Evolutionary conservation across 768 basidiomycete genomes (phyloP).

Genomic region (Podaxis sp.): DNA sequence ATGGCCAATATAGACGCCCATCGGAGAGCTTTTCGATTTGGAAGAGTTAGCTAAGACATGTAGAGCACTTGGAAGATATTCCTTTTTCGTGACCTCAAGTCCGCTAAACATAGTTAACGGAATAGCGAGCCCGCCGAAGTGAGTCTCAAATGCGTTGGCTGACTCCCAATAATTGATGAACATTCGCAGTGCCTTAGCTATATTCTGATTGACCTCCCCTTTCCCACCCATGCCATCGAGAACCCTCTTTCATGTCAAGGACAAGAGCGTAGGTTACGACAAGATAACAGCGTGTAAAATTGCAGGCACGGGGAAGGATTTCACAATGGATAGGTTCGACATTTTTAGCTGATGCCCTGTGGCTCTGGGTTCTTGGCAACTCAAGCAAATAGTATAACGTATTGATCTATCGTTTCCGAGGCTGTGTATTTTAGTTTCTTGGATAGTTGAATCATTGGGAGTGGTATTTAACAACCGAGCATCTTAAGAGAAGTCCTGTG

Average conservation of each 20-base stretch:
- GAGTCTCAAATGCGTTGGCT: neutral
- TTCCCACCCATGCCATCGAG: neutral
- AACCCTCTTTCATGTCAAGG: no score
- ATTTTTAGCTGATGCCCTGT: no score
- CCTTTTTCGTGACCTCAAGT: conserved; percentile 28
- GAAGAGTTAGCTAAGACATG: conserved; percentile 25
- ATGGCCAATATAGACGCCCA: conserved; percentile 21
- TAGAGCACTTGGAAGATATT: conserved; percentile 22
- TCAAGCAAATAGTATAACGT: neutral
- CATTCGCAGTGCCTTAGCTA: conserved; percentile 7
- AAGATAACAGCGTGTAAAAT: neutral
- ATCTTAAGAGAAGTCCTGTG: neutral
- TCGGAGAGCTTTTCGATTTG: conserved; percentile 27
- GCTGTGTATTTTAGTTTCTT: neutral
- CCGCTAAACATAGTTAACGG: conserved; percentile 27
- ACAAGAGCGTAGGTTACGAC: neutral
- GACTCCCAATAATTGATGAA: neutral
- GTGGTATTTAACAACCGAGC: neutral
- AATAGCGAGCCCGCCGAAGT: conserved; percentile 28
- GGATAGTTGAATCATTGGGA: neutral
- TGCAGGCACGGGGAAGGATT: no score
- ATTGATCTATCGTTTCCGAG: neutral
- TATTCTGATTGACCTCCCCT: neutral
- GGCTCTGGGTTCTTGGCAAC: neutral
- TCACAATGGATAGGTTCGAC: no score